These are phyloP conservation scores for Meredithiella fracta DNA, from an alignment of 2,329 filamentous ascomycete genomes.

Conservation along the genomic window DNA sequence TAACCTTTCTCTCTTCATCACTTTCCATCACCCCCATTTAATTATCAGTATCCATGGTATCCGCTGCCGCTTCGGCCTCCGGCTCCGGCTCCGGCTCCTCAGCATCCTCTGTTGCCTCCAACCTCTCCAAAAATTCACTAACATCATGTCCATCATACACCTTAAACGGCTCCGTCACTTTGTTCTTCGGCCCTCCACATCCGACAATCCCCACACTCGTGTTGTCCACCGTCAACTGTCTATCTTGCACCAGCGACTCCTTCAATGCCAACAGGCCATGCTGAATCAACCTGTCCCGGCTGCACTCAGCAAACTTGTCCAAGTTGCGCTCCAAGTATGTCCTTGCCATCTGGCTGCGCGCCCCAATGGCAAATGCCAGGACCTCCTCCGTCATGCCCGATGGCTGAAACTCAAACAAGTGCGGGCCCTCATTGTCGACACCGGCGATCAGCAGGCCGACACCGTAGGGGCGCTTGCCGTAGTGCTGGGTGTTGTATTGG, in stretches of 20 bases:
- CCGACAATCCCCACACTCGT: constrained; percentile 82
- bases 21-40: constrained; percentile 17
- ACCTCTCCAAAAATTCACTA: constrained; percentile 66
- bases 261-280: constrained; percentile 85
- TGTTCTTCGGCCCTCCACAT: constrained; percentile 34
- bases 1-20: neutral
- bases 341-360: constrained; percentile 89
- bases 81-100: constrained; percentile 24
- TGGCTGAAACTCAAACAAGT: constrained; percentile 97
- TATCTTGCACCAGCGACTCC: constrained; percentile 91
- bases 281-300: constrained; percentile 70
- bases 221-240: constrained; percentile 93
- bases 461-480: constrained; percentile 80
- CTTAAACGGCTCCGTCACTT: constrained; percentile 61
- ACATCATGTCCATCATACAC: constrained; percentile 82
- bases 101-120: constrained; percentile 34
- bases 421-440: constrained; percentile 82
- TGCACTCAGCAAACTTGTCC: constrained; percentile 61
- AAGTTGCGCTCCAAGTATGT: constrained; percentile 92
- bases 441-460: constrained; percentile 78
- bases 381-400: constrained; percentile 95
- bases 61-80: constrained; percentile 23
- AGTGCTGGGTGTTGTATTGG: constrained; percentile 93
- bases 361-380: constrained; percentile 88
- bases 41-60: constrained; percentile 21